Base-by-base conservation (phyloP, 2,329 filamentous ascomycete species). In the Lachnellula subtilissima region DNA sequence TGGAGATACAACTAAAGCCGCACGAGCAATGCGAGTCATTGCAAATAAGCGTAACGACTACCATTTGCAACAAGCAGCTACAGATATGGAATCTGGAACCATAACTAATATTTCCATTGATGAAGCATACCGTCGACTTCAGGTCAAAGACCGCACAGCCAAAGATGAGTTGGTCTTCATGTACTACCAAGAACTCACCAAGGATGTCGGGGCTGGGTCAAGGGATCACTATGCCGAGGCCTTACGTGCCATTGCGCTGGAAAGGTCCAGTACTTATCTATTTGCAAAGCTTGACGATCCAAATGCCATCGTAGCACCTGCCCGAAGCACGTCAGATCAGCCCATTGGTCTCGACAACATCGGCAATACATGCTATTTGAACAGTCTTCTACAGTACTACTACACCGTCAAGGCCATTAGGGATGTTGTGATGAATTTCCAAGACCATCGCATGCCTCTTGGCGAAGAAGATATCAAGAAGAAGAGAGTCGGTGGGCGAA, bases 291-390 rank as follows among this genome's bases (percentile, higher is more conserved):
- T 71, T n/a, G 61, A 67, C 51, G 62, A 71, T 54, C 67, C 69
- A 14, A 61, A 70, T 48, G 67, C 68, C 8, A 61, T 65, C 37
- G 64, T 69, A n/a, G 60, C 61, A 53, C 59, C 64, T 4, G 54
- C 58, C 35, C 48, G 50, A 43, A 58, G 58, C 14, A 65, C 61
- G n/a, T 58, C 73, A 48, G 76, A 82, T 32, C 85, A 89, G 71
- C 94, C 94, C 0, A 89, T 96, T 22, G 94, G 94, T 0, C 79
- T 97, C 5, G 82, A 86, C 61, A 99, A 97, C 65, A 96, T 97
- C 55, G 92, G 94, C 57, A 99, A 99, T 67, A 99, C 95, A 0
- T 99, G 94, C 71, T 99, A 99, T 67, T 79, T 99, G 53, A 99
- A 99, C 76, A 97, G 93, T 73, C 81, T 99, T 49, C 78, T 99